Evolutionary conservation across 2,329 filamentous ascomycete genomes (phyloP), one percentile per base, ranked within the genome.

Genomic region (Fusarium sambucinum): DNA sequence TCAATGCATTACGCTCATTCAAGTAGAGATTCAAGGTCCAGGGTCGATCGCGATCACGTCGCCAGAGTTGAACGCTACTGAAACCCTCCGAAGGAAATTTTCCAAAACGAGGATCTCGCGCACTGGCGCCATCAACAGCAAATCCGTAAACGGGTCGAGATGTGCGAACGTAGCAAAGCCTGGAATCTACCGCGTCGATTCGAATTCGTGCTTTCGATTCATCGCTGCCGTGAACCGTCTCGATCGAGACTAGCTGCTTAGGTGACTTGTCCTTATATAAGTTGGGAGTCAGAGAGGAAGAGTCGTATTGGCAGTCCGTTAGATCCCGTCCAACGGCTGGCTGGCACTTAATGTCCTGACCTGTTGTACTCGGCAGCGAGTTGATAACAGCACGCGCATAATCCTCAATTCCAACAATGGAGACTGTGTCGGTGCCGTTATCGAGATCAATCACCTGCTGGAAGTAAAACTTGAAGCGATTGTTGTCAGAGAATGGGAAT

Each of bases 401-500:
- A 6, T 87, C 83, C 66, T 88, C 83, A 4, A 93, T 77, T 1
- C 93, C 94, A 1, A 84, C 85, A 11, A 97, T 81, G 33, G 87
- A 88, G 40, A 94, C 91, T 3, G 81, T 83, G 69, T 93, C 93
- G 16, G 84, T 81, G n/a, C 90, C 89, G 6, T 85, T 87, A 69
- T 92, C 91, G 12, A 97, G 85, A 69, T 97, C 87, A 47, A 97
- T 83, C 12, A 87, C 87, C 77, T 99, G 94, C 50, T 92, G 83
- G 77, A 98, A 97, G 78, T 90, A 96, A 47, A 95, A 85, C 79
- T 98, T 98, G 78, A 97, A 88, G 37, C 93, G 87, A 76, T 90
- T 92, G 61, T 89, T 85, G 23, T 87, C 81, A 1, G 93, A 96
- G 79, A 98, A 98, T 0, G 96, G 96, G 78, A 97, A 97, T 2